These are phyloP conservation scores for Aspergillus chevalieri DNA, from an alignment of 2,329 filamentous ascomycete genomes.

Conservation along the genomic window DNA sequence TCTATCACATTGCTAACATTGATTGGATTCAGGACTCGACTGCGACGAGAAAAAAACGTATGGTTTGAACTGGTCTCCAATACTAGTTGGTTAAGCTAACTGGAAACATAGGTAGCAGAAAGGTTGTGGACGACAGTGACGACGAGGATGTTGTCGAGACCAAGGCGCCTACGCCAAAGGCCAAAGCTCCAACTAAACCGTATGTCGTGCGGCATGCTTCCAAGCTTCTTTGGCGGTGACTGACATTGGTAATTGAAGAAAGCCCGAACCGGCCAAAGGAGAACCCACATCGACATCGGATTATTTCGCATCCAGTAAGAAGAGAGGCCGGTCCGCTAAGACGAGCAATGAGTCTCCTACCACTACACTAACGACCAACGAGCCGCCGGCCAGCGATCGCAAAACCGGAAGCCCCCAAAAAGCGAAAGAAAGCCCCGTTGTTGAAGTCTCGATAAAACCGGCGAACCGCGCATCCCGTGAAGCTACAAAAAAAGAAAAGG, in stretches of 20 bases:
- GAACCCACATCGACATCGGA: conserved; percentile 57
- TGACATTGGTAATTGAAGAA: conserved; percentile 25
- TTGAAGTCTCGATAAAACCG: conserved; percentile 44
- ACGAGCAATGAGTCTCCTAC: conserved; percentile 14
- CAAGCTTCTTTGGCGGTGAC: neutral
- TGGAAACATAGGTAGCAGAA: conserved; percentile 46
- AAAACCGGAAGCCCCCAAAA: conserved; percentile 12
- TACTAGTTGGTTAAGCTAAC: conserved; percentile 1
- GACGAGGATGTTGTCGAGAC: conserved; percentile 58
- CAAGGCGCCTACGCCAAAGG: conserved; percentile 33
- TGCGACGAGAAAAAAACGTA: conserved; percentile 31
- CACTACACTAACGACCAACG: conserved; percentile 11
- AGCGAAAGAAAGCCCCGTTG: conserved; percentile 44
- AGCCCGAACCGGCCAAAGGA: conserved; percentile 46
- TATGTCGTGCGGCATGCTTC: conserved; percentile 28
- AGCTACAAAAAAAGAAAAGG: conserved; percentile 29
- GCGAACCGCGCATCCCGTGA: conserved; percentile 10
- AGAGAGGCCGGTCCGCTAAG: conserved; percentile 44
- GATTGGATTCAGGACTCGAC: conserved; percentile 18
- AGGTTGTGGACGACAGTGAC: conserved; percentile 73
- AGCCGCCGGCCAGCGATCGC: neutral
- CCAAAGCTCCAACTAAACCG: conserved; percentile 41
- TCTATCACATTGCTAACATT: conserved; percentile 6
- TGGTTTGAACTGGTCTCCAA: conserved; percentile 4
- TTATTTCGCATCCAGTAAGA: conserved; percentile 57